Evolutionary conservation across 352 stramenopile genomes (phyloP).

Genomic region (Phytophthora litchii): DNA sequence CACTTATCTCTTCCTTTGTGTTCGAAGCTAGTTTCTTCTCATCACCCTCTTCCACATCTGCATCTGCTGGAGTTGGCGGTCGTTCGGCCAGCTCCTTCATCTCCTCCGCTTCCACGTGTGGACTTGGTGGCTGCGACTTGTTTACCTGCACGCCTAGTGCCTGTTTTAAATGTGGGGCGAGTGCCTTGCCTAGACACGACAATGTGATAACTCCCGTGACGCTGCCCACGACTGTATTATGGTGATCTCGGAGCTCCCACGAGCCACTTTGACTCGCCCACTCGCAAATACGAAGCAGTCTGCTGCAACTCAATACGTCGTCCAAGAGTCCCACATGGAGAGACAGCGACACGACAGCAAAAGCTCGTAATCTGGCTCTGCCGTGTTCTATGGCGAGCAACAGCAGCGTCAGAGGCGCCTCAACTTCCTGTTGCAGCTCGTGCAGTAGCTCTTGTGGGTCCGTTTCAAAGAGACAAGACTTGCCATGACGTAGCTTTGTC

Average conservation of each 20-base stretch:
- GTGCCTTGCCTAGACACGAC: constrained; percentile 48
- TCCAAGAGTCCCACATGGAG: constrained; percentile 33
- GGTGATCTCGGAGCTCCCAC: constrained; percentile 47
- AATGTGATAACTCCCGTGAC: constrained; percentile 42
- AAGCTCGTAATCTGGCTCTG: constrained; percentile 40
- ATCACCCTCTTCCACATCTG: background rate
- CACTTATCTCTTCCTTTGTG: background rate
- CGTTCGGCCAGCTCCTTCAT: background rate
- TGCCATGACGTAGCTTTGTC: constrained; percentile 40
- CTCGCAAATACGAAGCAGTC: constrained; percentile 42
- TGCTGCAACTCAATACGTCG: constrained; percentile 4
- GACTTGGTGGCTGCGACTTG: constrained; percentile 17
- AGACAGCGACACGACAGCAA: constrained; percentile 37
- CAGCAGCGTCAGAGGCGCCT: constrained; percentile 39
- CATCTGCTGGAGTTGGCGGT: background rate
- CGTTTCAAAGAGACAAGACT: constrained; percentile 60
- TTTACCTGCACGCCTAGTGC: constrained; percentile 42
- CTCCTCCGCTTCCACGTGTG: constrained; percentile 2
- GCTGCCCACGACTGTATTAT: constrained; percentile 20
- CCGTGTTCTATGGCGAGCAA: constrained; percentile 42
- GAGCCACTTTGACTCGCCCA: constrained; percentile 42
- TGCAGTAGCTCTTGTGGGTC: constrained; percentile 25
- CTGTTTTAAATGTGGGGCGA: constrained; percentile 41
- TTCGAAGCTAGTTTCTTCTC: background rate
- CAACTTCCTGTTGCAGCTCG: constrained; percentile 34